phyloP scores from a whole-genome alignment of 2,329 filamentous ascomycete species.

The Exophiala oligosperma region DNA sequence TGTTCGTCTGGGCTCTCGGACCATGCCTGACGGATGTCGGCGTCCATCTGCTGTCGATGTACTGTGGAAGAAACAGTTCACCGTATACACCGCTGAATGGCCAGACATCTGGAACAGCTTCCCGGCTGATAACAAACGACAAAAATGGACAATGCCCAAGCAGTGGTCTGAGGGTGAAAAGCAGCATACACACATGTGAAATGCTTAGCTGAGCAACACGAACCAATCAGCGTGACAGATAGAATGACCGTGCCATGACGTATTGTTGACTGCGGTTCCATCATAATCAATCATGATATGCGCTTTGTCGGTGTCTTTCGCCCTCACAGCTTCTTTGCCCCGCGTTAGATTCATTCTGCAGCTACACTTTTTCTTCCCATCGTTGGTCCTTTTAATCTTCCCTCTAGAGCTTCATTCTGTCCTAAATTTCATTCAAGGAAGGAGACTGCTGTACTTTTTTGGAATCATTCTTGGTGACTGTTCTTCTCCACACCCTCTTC shows the following conservation, averaged over 20 bases:
- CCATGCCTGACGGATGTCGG: no score
- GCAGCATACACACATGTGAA: not conserved
- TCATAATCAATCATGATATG: no score
- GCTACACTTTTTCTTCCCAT: not conserved
- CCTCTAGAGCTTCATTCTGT: not conserved
- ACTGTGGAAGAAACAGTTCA: no score
- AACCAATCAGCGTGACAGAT: not conserved
- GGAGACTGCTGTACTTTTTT: not conserved
- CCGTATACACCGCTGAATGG: no score
- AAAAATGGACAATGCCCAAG: not conserved
- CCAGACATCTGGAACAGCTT: no score
- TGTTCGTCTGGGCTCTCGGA: no score
- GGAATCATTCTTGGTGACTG: not conserved
- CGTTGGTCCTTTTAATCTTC: not conserved
- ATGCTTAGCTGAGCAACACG: not conserved
- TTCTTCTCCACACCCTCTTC: not conserved
- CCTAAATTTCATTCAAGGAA: not conserved
- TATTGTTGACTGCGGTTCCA: not conserved
- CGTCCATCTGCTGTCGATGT: no score
- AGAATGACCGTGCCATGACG: not conserved
- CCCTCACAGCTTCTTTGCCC: not conserved
- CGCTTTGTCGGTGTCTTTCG: no score
- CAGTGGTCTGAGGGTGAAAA: not conserved
- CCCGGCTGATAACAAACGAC: no score
- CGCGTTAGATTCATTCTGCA: not conserved